Evolutionary conservation across 2,329 filamentous ascomycete species (phyloP), one percentile per base, ranked within the genome.

Genomic region (Aspergillus eucalypticola): DNA sequence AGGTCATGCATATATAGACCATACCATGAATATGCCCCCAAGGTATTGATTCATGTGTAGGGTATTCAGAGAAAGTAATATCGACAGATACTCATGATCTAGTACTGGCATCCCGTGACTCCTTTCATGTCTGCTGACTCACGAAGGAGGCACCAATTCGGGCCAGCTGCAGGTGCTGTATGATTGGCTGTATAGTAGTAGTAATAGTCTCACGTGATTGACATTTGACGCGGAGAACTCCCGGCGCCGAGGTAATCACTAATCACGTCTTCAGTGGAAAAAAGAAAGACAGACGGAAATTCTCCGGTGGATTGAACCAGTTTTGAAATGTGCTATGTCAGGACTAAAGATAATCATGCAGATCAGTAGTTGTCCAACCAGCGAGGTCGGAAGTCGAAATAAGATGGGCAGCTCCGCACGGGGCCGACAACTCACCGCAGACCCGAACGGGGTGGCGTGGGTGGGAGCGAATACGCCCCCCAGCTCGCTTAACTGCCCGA

Each of bases 381-480:
- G 46, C 46, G 50, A 53, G 50, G 35, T 53, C 50, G 50, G 50
- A 19, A 21, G 58, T 57, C 49, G 5, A 46, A 60, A 49, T 60
- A 56, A 56, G 48, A 29, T 58, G 58, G 58, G 53, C 46, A 41
- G 51, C 61, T 62, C 54, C 59, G 50, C 54, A 56, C 49, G 44
- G 13, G 32, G 46, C 57, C 29, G 10, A 11, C 35, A n/a, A 19
- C 59, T 70, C 67, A 70, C 65, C 67, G 66, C 61, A 65, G 51
- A 35, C 63, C 59, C 39, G 56, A 66, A 64, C 52, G 63, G 67
- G 66, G 65, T 71, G 67, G 69, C 69, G 67, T 70, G 67, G 64
- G 69, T 70, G 65, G 51, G 48, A 68, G 66, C 67, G 67, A 69
- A 62, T 44, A 54, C 49, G 19, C 58, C 49, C 57, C 17, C 53